These are phyloP conservation scores for Aphanocladium album DNA, from an alignment of 2,329 filamentous ascomycete genomes.

Conservation along the genomic window DNA sequence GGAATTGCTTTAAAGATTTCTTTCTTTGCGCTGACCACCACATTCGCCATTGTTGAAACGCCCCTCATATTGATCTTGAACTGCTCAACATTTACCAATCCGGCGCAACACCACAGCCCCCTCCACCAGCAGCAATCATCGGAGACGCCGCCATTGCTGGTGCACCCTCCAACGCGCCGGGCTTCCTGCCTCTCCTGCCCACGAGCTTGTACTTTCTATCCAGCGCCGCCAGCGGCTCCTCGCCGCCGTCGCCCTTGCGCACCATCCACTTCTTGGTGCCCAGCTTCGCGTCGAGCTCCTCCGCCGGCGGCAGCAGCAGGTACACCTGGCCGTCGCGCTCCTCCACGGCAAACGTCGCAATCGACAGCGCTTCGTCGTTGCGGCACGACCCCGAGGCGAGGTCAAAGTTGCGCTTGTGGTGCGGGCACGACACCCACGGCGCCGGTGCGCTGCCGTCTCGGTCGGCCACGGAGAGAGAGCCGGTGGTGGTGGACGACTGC, in stretches of 20 bases:
- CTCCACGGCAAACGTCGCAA: conserved; percentile 77
- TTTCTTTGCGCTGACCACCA: no score
- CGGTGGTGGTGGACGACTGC: conserved; percentile 40
- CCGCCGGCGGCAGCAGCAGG: conserved; percentile 71
- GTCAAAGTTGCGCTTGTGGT: conserved; percentile 87
- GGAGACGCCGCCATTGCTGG: conserved; percentile 33
- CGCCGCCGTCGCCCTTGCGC: conserved; percentile 59
- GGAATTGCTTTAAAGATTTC: no score
- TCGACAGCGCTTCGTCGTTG: conserved; percentile 69
- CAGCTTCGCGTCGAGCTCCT: conserved; percentile 73
- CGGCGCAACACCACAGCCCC: conserved; percentile 33
- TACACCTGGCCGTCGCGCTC: conserved; percentile 77
- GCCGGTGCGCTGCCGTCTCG: conserved; percentile 21
- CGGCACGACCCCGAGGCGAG: conserved; percentile 67
- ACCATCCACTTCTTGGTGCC: conserved; percentile 78
- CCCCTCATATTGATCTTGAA: not conserved
- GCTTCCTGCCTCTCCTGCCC: conserved; percentile 39
- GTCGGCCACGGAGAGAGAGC: conserved; percentile 7
- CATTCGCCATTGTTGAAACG: no score
- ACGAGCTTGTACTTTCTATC: conserved; percentile 42
- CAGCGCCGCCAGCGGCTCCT: conserved; percentile 37
- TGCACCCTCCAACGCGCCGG: conserved; percentile 28
- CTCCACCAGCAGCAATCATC: conserved; percentile 20
- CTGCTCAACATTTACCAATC: conserved; percentile 37
- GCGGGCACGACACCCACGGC: conserved; percentile 82